These are phyloP conservation scores for Eucalyptus erythrocorys DNA, from an alignment of 345 rosid species.

Conservation along the genomic window DNA sequence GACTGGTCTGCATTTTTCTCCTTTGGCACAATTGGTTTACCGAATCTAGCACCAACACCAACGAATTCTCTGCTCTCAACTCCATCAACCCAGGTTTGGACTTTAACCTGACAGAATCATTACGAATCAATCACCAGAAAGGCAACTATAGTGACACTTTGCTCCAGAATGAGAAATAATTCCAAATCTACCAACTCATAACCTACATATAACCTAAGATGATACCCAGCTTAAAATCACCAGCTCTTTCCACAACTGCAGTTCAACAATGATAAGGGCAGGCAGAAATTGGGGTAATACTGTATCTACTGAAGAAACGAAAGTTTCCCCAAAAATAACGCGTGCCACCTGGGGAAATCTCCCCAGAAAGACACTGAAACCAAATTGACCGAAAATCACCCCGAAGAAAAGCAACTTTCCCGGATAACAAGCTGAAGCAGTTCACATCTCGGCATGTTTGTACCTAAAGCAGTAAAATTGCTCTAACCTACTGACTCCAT, in stretches of 20 bases:
- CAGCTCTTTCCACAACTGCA: not conserved
- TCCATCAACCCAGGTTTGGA: slow-evolving; percentile 89
- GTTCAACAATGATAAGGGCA: not conserved
- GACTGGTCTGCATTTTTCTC: slow-evolving; percentile 86
- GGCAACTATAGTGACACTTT: not conserved
- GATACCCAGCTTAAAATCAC: not conserved
- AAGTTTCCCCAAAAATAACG: not conserved
- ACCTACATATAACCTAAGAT: not conserved
- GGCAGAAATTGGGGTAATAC: not conserved
- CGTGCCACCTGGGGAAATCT: not conserved
- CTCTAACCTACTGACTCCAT: not conserved
- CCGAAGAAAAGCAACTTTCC: not conserved
- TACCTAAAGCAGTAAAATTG: not conserved
- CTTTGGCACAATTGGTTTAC: slow-evolving; percentile 69
- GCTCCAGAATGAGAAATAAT: not conserved
- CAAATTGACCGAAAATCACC: not conserved
- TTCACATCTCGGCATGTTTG: not conserved
- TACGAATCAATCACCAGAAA: not conserved
- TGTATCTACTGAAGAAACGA: not conserved
- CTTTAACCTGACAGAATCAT: slow-evolving; percentile 60
- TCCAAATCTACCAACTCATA: not conserved
- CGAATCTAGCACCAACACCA: slow-evolving; percentile 97
- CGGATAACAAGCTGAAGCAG: not conserved
- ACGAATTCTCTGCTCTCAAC: slow-evolving; percentile 76
- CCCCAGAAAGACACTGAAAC: not conserved